phyloP scores from a whole-genome alignment of 2,329 filamentous ascomycete genomes.

The Pleoardoris graminearum region DNA sequence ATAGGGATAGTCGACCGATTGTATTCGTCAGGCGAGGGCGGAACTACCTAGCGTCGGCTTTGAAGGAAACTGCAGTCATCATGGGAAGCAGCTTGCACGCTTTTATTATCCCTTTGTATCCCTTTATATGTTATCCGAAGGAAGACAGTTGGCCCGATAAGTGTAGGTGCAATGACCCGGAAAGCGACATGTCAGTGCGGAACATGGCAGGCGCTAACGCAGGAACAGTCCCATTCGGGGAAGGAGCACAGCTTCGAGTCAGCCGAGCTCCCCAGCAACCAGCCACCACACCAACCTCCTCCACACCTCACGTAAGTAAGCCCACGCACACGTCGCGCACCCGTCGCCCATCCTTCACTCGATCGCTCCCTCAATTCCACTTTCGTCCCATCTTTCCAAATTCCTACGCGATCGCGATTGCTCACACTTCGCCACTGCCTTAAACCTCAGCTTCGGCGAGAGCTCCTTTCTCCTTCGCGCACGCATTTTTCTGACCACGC shows the following conservation, averaged over 20 bases:
- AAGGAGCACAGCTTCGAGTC: neutral
- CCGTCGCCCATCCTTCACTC: neutral
- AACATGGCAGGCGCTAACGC: too few relatives aligned
- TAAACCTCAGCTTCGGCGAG: neutral
- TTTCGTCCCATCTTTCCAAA: neutral
- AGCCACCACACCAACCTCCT: neutral
- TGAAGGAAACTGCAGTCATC: too few relatives aligned
- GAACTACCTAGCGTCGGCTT: too few relatives aligned
- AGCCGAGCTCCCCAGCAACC: neutral
- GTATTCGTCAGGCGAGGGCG: too few relatives aligned
- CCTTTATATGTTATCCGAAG: too few relatives aligned
- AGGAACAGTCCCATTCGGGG: slow-evolving; percentile 1
- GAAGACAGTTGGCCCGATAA: too few relatives aligned
- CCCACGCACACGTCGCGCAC: neutral
- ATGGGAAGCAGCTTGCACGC: too few relatives aligned
- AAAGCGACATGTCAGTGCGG: too few relatives aligned
- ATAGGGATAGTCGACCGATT: too few relatives aligned
- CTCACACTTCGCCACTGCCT: neutral
- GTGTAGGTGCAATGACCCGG: too few relatives aligned
- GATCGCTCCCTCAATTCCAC: neutral
- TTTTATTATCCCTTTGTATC: too few relatives aligned
- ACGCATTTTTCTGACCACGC: neutral
- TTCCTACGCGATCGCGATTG: neutral
- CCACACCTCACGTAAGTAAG: neutral
- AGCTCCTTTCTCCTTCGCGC: neutral